Evolutionary conservation across 2,329 filamentous ascomycete genomes (phyloP).

Genomic region (Aspergillus quadrilineatus): DNA sequence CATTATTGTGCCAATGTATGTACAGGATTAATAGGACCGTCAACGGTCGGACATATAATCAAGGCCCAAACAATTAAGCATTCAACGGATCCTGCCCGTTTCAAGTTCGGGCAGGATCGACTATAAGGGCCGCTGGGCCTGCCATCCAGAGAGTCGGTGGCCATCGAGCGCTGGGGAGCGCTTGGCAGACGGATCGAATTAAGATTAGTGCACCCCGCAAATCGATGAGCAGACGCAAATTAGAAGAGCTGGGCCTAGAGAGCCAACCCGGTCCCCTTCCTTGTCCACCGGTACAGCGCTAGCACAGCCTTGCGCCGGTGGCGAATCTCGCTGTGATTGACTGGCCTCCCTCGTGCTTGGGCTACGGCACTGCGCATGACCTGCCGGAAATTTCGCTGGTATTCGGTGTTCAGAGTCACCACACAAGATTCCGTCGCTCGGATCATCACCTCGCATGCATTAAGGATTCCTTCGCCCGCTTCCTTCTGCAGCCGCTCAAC

Average conservation of each 20-base stretch:
- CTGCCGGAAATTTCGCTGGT: conserved; percentile 93
- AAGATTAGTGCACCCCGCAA: conserved; percentile 9
- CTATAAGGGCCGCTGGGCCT: neutral
- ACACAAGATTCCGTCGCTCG: conserved; percentile 90
- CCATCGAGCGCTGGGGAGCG: neutral
- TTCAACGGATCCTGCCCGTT: neutral
- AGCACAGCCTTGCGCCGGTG: conserved; percentile 79
- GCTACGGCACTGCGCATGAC: conserved; percentile 90
- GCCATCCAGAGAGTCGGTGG: neutral
- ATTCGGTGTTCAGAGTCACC: conserved; percentile 87
- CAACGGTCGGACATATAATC: neutral
- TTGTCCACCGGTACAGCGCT: conserved; percentile 84
- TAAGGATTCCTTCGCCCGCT: conserved; percentile 80
- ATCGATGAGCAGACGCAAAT: neutral
- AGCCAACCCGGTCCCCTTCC: conserved; percentile 83
- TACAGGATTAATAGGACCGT: neutral
- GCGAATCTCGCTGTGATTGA: conserved; percentile 83
- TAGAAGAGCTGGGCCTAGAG: conserved; percentile 18
- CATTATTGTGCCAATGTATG: neutral
- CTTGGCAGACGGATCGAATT: neutral
- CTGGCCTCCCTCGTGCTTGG: conserved; percentile 79
- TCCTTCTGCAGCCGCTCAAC: conserved; percentile 85
- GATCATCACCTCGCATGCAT: conserved; percentile 89
- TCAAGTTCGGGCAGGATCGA: conserved; percentile 3
- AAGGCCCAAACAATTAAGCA: neutral